Evolutionary conservation across 2,329 filamentous ascomycete species (phyloP).

Genomic region (Colletotrichum salicis): DNA sequence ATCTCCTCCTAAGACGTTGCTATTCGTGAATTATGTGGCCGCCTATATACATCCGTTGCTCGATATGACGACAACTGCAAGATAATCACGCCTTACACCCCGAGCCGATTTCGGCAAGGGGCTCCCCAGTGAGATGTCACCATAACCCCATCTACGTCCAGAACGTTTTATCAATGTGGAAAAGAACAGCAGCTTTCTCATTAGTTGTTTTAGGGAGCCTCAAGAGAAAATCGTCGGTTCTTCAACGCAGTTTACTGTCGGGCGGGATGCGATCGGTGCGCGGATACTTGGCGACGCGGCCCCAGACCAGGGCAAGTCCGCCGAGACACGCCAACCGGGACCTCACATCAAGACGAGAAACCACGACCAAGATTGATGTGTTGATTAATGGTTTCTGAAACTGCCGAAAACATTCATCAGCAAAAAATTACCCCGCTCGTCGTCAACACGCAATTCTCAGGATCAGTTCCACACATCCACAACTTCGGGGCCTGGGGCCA

Average conservation of each 20-base stretch:
- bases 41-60: slow-evolving; percentile 30
- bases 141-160: slow-evolving; percentile 9
- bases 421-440: slow-evolving; percentile 21
- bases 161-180: not conserved
- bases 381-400: not conserved
- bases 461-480: slow-evolving; percentile 27
- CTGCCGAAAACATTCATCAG: not conserved
- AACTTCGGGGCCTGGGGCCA: not conserved
- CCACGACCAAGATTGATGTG: not conserved
- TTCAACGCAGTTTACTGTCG: not conserved
- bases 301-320: not conserved
- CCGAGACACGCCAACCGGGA: too few species aligned
- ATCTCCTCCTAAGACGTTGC: not conserved
- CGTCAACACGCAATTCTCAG: slow-evolving; percentile 6
- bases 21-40: not conserved
- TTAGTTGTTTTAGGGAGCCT: not conserved
- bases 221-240: not conserved
- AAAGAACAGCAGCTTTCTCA: not conserved
- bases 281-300: not conserved
- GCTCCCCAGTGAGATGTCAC: slow-evolving; percentile 22
- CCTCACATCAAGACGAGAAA: not conserved
- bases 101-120: slow-evolving; percentile 35
- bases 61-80: slow-evolving; percentile 40
- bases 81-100: slow-evolving; percentile 40
- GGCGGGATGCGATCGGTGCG: not conserved